These are phyloP conservation scores for Chloromonas sp. DNA, from an alignment of 163 green algal genomes.

Conservation along the genomic window DNA sequence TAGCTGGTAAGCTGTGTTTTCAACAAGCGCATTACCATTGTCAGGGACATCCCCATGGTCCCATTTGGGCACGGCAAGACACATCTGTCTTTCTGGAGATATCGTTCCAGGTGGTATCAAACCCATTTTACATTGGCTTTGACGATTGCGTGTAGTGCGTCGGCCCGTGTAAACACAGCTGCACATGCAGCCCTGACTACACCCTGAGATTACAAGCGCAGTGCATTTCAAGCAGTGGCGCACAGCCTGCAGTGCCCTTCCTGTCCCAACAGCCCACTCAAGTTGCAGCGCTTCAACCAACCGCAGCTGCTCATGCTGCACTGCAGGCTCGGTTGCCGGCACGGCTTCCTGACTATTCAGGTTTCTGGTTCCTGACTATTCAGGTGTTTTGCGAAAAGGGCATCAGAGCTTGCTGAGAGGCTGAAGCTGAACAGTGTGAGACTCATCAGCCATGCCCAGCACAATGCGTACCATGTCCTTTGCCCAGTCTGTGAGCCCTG, in stretches of 20 bases:
- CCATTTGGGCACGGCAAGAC: too few species aligned
- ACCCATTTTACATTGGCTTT: too few species aligned
- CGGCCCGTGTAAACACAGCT: neutral
- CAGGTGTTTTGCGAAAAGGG: neutral
- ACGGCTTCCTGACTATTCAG: too few species aligned
- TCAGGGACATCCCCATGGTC: too few species aligned
- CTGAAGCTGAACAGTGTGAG: neutral
- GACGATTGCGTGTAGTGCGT: too few species aligned
- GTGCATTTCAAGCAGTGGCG: neutral
- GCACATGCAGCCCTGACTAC: neutral
- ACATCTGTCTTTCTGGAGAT: too few species aligned
- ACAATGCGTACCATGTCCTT: conserved; percentile 1
- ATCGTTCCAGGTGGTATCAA: too few species aligned
- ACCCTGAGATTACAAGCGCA: neutral
- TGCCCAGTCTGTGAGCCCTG: neutral
- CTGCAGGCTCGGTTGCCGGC: neutral
- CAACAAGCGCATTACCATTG: neutral
- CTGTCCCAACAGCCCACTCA: neutral
- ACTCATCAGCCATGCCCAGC: neutral
- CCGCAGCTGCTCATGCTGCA: neutral
- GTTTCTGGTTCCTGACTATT: neutral
- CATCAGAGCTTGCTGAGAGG: conserved; percentile 4
- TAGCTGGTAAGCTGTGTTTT: neutral
- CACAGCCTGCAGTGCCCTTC: neutral
- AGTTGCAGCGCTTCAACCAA: too few species aligned